Evolutionary conservation across 1,139 yeast genomes (phyloP).

Genomic region (Ogataea hybrid): DNA sequence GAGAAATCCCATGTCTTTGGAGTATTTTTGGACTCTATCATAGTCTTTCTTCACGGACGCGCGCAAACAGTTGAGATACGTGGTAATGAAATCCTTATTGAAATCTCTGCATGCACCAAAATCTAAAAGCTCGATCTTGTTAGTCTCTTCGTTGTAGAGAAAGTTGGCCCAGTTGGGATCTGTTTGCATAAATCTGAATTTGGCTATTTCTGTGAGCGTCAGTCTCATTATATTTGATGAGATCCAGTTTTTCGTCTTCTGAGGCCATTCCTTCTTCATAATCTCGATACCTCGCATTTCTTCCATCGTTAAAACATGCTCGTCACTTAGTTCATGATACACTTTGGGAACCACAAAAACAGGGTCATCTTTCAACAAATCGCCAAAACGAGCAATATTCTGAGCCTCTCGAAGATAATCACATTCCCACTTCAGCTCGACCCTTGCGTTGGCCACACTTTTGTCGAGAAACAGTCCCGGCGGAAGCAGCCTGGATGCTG

Average conservation of each 20-base stretch:
- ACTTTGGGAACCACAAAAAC: constrained; percentile 82
- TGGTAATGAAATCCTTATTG: constrained; percentile 60
- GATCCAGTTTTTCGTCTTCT: constrained; percentile 72
- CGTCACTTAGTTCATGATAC: constrained; percentile 73
- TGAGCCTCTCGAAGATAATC: constrained; percentile 91
- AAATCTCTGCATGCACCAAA: constrained; percentile 94
- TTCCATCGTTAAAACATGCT: constrained; percentile 88
- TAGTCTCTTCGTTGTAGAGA: constrained; percentile 59
- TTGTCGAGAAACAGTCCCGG: constrained; percentile 89
- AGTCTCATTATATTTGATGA: constrained; percentile 85
- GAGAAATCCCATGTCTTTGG: constrained; percentile 77
- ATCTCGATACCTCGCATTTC: constrained; percentile 81
- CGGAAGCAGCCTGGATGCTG: constrained; percentile 86
- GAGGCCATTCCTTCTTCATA: constrained; percentile 73
- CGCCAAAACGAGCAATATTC: constrained; percentile 67
- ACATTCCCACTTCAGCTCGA: constrained; percentile 96
- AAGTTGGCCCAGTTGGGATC: constrained; percentile 99
- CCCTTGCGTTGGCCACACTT: constrained; percentile 89
- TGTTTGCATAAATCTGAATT: constrained; percentile 92
- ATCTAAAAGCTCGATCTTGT: constrained; percentile 79
- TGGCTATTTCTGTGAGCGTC: constrained; percentile 80
- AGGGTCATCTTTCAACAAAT: constrained; percentile 60
- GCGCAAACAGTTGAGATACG: constrained; percentile 70
- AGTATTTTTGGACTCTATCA: constrained; percentile 58
- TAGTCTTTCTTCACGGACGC: constrained; percentile 77